Evolutionary conservation across 1,284 basidiomycete species (phyloP), one percentile per base, ranked within the genome.

Genomic region (Tylopilus microsporus): DNA sequence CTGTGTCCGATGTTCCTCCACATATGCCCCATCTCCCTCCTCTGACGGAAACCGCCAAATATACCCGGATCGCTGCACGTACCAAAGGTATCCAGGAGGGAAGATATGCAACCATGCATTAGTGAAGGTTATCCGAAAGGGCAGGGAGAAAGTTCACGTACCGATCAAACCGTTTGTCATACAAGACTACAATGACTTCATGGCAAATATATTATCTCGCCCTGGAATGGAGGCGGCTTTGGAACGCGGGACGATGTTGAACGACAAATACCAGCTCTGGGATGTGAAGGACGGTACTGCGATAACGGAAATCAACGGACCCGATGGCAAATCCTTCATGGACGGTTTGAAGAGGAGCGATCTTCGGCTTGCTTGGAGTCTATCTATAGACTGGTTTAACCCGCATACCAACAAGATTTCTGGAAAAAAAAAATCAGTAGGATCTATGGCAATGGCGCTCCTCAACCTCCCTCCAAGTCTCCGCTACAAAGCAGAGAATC

Each of bases 361-460:
- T 19, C 60, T 58, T 52, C 64, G 57, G 57, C 55, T 49, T 57
- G 67, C 48, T 58, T 72, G 53, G 55, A 63, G 63, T 32, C 63
- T 79, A 2, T 67, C 61, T 42, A 49, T 75, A 4, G 73, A 79
- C 53, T 75, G 68, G 55, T 79, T 79, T 64, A 78, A 78, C 56
- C 75, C 76, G 0, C 63, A 63, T 0, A 52, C 59, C 0, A 74
- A 70, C 52, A 74, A 70, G 50, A 55, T 46, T 21, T 58, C 68
- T 21, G 70, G 74, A 3, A 72, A 73, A 47, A 65, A 65, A 5
- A 56, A 59, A 1, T 75, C 73, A 7, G 54, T 73, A 73, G n/a
- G n/a, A n/a, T n/a, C n/a, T n/a, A n/a, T n/a, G n/a, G n/a, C n/a
- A n/a, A n/a, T n/a, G n/a, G n/a, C n/a, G n/a, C n/a, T n/a, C n/a